A percentile compares a stretch with the other conserved stretches of the same genome.
phyloP scores from a whole-genome alignment of 768 basidiomycete species.

The Zangia roseola region DNA sequence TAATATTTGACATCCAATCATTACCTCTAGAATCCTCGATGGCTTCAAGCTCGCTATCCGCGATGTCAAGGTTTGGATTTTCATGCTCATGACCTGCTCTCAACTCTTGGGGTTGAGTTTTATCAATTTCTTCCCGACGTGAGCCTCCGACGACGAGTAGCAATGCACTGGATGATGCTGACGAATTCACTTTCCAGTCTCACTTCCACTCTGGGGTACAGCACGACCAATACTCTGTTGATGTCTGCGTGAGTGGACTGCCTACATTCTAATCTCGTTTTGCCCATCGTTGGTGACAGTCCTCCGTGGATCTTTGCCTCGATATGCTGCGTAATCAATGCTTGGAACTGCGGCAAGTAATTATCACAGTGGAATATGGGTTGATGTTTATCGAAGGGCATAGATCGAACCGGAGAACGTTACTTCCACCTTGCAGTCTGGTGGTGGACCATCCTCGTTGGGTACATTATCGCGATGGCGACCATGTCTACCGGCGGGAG shows the following conservation, averaged over 20 bases:
- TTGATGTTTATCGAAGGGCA: neutral
- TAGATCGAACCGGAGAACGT: slow-evolving; percentile 61
- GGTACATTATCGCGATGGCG: slow-evolving; percentile 55
- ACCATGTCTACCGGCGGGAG: slow-evolving; percentile 51
- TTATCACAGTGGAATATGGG: no score
- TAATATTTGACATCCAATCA: neutral
- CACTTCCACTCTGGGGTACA: slow-evolving; percentile 59
- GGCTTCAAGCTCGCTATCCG: slow-evolving; percentile 49
- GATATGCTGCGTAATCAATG: slow-evolving; percentile 48
- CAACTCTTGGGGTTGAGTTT: slow-evolving; percentile 61
- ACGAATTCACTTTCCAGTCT: slow-evolving; percentile 34
- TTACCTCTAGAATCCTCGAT: slow-evolving; percentile 13
- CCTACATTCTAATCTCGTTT: neutral
- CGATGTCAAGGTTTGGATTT: slow-evolving; percentile 53
- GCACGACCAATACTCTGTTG: slow-evolving; percentile 56
- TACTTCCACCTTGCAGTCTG: slow-evolving; percentile 57
- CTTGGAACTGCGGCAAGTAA: slow-evolving; percentile 50
- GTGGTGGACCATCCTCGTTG: slow-evolving; percentile 61
- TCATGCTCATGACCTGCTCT: slow-evolving; percentile 51
- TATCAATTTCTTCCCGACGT: slow-evolving; percentile 59
- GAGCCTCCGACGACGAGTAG: slow-evolving; percentile 7
- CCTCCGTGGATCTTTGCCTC: slow-evolving; percentile 65
- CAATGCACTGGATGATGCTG: neutral
- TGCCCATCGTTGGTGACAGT: slow-evolving; percentile 26
- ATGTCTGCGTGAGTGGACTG: slow-evolving; percentile 50